Conservation (phyloP, 208 protist genomes). For the Acanthamoeba triangularis region DNA sequence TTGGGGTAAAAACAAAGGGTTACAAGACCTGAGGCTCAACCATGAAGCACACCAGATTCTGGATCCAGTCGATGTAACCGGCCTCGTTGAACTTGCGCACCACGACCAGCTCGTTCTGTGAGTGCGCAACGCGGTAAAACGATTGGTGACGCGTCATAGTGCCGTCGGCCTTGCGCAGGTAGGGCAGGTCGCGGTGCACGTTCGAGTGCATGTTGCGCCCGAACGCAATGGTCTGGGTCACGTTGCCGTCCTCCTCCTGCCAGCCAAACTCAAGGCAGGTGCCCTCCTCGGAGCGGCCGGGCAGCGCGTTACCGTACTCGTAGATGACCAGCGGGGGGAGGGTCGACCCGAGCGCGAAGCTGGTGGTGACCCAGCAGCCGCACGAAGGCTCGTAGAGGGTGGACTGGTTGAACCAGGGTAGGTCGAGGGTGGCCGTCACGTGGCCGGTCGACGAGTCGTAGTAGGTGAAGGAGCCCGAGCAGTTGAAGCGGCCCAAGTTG, state of each 20-base stretch:
- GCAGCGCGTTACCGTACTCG: constrained; percentile 31
- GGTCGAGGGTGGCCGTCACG: not conserved
- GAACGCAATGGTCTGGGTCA: not conserved
- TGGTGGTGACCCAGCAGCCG: not conserved
- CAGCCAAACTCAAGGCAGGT: not conserved
- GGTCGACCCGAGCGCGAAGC: not conserved
- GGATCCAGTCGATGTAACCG: not conserved
- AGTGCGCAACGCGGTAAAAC: not conserved
- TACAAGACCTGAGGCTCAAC: not conserved
- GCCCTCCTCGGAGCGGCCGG: not conserved
- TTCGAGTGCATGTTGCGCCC: not conserved
- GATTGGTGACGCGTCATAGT: not conserved
- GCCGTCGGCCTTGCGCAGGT: not conserved
- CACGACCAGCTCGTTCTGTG: not conserved
- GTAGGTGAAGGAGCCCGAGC: not conserved
- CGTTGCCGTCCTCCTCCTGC: not conserved
- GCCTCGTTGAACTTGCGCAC: not conserved
- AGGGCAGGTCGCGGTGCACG: constrained; percentile 9
- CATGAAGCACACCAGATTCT: not conserved
- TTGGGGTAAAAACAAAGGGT: too few relatives aligned
- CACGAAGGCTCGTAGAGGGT: not conserved
- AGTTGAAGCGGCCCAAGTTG: constrained; percentile 4
- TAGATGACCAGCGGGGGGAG: not conserved
- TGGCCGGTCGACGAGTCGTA: not conserved
- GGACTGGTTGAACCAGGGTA: not conserved